A percentile compares a stretch with the other conserved stretches of the same genome.
Evolutionary conservation across 1,139 yeast species (phyloP).

Genomic region (Yamadazyma songkhlaensis): DNA sequence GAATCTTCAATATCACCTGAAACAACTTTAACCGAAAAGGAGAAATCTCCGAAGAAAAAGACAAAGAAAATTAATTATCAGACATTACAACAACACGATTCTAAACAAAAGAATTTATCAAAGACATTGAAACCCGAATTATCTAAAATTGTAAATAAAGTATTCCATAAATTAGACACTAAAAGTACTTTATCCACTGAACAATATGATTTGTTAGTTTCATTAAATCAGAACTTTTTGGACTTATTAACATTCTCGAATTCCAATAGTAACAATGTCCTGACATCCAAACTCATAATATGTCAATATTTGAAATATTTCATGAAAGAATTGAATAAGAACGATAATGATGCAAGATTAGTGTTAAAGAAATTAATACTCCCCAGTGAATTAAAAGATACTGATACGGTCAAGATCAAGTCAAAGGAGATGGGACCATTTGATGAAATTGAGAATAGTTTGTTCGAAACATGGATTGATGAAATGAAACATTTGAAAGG

Average conservation of each 20-base stretch:
- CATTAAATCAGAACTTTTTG: slow-evolving; percentile 29
- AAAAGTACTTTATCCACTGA: slow-evolving; percentile 31
- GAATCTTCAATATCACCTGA: slow-evolving; percentile 17
- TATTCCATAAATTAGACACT: slow-evolving; percentile 33
- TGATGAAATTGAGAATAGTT: slow-evolving; percentile 45
- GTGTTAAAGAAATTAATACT: slow-evolving; percentile 30
- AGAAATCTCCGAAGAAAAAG: slow-evolving; percentile 1
- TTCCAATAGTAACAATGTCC: slow-evolving; percentile 13
- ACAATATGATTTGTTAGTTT: slow-evolving; percentile 34
- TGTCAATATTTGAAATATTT: slow-evolving; percentile 43
- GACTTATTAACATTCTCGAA: slow-evolving; percentile 25
- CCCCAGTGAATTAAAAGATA: slow-evolving; percentile 30
- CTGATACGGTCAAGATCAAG: slow-evolving; percentile 9
- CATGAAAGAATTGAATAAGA: slow-evolving; percentile 35
- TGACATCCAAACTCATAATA: slow-evolving; percentile 25
- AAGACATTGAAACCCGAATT: slow-evolving; percentile 28
- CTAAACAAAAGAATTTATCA: slow-evolving; percentile 26
- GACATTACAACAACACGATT: slow-evolving; percentile 10
- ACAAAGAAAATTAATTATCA: slow-evolving; percentile 9
- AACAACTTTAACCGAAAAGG: slow-evolving; percentile 1
- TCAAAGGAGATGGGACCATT: slow-evolving; percentile 19
- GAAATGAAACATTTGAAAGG: slow-evolving; percentile 23
- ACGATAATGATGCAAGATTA: slow-evolving; percentile 14
- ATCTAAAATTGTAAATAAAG: slow-evolving; percentile 31
- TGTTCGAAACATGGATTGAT: slow-evolving; percentile 44